These are phyloP conservation scores for Herpetospermum pedunculosum DNA, from an alignment of 306 rosid genomes.

Conservation along the genomic window DNA sequence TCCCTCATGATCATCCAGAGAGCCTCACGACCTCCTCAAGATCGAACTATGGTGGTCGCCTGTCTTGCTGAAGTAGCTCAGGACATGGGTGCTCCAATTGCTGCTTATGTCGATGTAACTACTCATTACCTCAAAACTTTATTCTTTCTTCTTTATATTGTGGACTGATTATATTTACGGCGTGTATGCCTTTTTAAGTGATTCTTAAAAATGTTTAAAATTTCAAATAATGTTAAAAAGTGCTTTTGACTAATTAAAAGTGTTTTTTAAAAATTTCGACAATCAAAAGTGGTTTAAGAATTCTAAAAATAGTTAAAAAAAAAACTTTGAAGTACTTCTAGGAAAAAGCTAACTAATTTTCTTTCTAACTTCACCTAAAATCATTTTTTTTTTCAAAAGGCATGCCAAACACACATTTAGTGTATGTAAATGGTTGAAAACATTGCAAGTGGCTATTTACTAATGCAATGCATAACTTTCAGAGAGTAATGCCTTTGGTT, in stretches of 20 bases:
- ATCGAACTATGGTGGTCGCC: constrained; percentile 97
- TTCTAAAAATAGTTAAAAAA: background rate
- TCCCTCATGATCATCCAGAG: constrained; percentile 40
- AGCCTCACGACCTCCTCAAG: constrained; percentile 80
- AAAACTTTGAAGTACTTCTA: background rate
- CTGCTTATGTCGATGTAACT: constrained; percentile 68
- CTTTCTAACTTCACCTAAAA: background rate
- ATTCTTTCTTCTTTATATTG: background rate
- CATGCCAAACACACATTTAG: background rate
- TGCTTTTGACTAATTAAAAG: background rate
- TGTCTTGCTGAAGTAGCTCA: constrained; percentile 99
- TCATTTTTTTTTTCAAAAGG: background rate
- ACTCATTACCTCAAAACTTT: constrained; percentile 3
- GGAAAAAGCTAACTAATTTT: background rate
- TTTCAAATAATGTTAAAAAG: background rate
- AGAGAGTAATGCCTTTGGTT: constrained; percentile 83
- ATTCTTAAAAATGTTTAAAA: background rate
- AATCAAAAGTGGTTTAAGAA: background rate
- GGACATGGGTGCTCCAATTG: constrained; percentile 96
- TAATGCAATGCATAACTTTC: constrained; percentile 21
- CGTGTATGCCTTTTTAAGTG: background rate
- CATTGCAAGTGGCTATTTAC: constrained; percentile 14
- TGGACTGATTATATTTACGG: background rate
- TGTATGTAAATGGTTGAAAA: background rate
- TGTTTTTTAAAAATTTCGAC: background rate